Conservation (phyloP, 2,329 filamentous ascomycete genomes). For the Xylariaceae sp. region DNA sequence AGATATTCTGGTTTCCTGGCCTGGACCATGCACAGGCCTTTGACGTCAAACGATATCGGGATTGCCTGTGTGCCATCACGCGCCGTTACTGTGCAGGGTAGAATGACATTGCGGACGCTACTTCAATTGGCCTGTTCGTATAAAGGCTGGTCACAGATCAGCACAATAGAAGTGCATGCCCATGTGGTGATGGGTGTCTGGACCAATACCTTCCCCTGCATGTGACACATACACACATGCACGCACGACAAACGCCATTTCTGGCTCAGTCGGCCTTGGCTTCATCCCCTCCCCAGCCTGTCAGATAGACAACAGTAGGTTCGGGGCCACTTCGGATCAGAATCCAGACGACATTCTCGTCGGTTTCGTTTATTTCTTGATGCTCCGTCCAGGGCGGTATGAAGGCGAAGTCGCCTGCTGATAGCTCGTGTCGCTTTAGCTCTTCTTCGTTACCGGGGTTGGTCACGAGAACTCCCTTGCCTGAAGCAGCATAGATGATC, state of each 20-base stretch:
- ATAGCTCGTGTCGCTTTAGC: conserved; percentile 51
- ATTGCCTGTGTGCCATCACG: conserved; percentile 24
- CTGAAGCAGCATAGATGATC: conserved; percentile 62
- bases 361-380: conserved; percentile 63
- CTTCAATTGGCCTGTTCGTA: conserved; percentile 7
- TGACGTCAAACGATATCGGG: conserved; percentile 29
- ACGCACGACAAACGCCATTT: conserved; percentile 2
- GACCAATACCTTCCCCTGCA: conserved; percentile 5
- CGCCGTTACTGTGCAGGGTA: conserved; percentile 23
- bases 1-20: conserved; percentile 56
- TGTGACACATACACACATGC: conserved; percentile 1
- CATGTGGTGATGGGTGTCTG: conserved; percentile 3
- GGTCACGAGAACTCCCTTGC: conserved; percentile 57
- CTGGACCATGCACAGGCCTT: conserved; percentile 64
- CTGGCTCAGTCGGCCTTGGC: conserved; percentile 25
- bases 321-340: conserved; percentile 58
- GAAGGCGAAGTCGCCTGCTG: conserved; percentile 64
- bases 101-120: conserved; percentile 3
- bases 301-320: conserved; percentile 59
- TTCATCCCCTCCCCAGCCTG: conserved; percentile 55
- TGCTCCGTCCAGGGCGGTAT: conserved; percentile 68
- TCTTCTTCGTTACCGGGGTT: conserved; percentile 48
- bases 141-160: conserved; percentile 4
- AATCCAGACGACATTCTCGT: conserved; percentile 57
- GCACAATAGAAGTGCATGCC: conserved; percentile 2